Percentiles rank a stretch among this genome's conserved stretches.
Evolutionary conservation across 2,329 filamentous ascomycete species (phyloP).

Genomic region (Zymoseptoria tritici): DNA sequence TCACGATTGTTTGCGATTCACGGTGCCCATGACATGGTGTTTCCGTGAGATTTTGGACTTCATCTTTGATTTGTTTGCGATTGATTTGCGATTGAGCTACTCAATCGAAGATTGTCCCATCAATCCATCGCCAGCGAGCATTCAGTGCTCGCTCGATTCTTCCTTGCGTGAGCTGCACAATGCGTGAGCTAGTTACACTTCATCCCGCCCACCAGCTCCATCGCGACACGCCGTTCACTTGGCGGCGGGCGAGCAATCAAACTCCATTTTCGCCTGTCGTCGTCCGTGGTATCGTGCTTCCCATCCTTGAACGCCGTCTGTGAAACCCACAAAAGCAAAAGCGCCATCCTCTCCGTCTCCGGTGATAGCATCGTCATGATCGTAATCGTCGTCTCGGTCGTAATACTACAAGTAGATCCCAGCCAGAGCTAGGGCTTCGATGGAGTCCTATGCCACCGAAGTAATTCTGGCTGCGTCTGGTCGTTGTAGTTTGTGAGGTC

Average conservation of each 20-base stretch:
- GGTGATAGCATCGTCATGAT: background rate
- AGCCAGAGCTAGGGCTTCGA: background rate
- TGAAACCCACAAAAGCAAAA: background rate
- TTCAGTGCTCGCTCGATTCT: background rate
- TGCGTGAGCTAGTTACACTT: background rate
- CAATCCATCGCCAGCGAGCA: background rate
- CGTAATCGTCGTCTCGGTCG: background rate
- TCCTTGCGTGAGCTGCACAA: background rate
- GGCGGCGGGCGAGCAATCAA: background rate
- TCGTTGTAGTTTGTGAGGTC: background rate
- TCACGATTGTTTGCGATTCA: background rate
- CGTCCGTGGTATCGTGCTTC: background rate
- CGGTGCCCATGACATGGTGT: background rate
- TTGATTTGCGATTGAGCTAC: background rate
- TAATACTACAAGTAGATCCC: background rate
- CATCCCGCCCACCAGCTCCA: background rate
- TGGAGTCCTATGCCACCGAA: background rate
- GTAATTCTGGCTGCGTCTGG: background rate
- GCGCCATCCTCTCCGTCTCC: background rate
- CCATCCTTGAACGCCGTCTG: background rate
- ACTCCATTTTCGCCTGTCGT: background rate
- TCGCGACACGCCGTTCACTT: background rate
- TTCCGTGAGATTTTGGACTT: background rate
- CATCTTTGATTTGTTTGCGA: background rate
- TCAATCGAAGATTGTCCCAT: background rate